Evolutionary conservation across 345 rosid genomes (phyloP).

Genomic region (Arabidopsis arenosa): DNA sequence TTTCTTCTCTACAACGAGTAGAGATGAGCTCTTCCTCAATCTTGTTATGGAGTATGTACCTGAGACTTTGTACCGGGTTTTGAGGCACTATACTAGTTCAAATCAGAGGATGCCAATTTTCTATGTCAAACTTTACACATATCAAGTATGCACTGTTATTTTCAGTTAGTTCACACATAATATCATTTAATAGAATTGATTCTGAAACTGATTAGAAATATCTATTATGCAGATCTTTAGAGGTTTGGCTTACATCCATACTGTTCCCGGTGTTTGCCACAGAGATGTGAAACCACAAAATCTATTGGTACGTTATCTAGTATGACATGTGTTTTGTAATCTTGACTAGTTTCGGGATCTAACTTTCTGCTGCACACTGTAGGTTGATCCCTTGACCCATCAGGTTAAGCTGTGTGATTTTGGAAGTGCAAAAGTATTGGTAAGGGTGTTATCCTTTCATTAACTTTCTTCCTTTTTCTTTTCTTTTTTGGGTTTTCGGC

Average conservation of each 20-base stretch:
- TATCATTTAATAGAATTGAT: neutral
- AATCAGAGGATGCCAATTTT: constrained; percentile 82
- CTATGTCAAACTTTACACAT: constrained; percentile 76
- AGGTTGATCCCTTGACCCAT: constrained; percentile 83
- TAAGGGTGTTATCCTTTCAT: constrained; percentile 38
- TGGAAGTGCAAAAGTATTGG: constrained; percentile 87
- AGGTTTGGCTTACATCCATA: constrained; percentile 67
- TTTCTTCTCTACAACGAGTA: constrained; percentile 85
- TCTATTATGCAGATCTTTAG: constrained; percentile 65
- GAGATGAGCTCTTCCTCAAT: constrained; percentile 74
- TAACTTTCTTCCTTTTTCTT: too few relatives aligned
- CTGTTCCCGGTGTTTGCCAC: constrained; percentile 83
- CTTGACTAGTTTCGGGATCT: constrained; percentile 18
- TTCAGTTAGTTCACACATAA: neutral
- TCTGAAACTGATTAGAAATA: constrained; percentile 15
- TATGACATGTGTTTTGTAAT: constrained; percentile 4
- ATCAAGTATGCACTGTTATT: constrained; percentile 58
- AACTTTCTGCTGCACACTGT: constrained; percentile 37
- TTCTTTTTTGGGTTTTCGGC: neutral
- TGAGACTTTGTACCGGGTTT: constrained; percentile 66
- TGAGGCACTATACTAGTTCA: constrained; percentile 61
- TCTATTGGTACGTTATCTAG: constrained; percentile 62
- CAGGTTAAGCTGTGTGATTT: constrained; percentile 83
- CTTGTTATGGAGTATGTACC: constrained; percentile 91
- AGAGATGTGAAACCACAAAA: constrained; percentile 96